phyloP scores from a whole-genome alignment of 2,329 filamentous ascomycete genomes.

The Cucurbitaria berberidis region DNA sequence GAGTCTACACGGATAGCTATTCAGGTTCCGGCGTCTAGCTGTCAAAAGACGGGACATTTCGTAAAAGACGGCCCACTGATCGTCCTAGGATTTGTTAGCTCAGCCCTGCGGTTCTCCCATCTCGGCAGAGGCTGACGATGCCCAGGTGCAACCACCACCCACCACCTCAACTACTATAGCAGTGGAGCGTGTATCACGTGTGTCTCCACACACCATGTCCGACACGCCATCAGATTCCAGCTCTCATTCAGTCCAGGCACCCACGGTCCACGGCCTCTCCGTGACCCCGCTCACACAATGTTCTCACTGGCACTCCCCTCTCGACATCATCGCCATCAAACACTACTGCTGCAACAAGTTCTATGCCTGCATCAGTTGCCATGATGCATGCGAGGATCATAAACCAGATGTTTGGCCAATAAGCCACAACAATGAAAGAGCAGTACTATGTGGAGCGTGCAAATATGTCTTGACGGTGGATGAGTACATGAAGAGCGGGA shows the following conservation, averaged over 20 bases:
- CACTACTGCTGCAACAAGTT: conserved; percentile 46
- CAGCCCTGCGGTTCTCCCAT: conserved; percentile 25
- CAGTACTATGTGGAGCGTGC: conserved; percentile 43
- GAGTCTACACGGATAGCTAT: neutral
- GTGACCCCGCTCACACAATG: conserved; percentile 43
- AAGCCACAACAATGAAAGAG: conserved; percentile 22
- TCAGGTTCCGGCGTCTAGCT: neutral
- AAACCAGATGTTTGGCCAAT: conserved; percentile 29
- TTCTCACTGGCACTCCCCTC: conserved; percentile 38
- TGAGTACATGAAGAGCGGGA: conserved; percentile 41
- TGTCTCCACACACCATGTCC: conserved; percentile 19
- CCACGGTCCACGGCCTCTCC: conserved; percentile 35
- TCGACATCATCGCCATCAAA: conserved; percentile 48
- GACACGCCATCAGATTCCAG: neutral
- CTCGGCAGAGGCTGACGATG: neutral
- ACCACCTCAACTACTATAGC: too few relatives aligned
- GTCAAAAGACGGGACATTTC: neutral
- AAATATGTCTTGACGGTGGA: conserved; percentile 32
- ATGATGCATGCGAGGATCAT: conserved; percentile 38
- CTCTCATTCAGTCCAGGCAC: neutral
- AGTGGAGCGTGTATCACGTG: too few relatives aligned
- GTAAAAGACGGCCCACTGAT: conserved; percentile 16
- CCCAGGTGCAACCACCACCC: too few relatives aligned
- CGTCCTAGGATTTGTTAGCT: conserved; percentile 18
- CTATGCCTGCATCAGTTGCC: conserved; percentile 47